Evolutionary conservation across 1,284 basidiomycete genomes (phyloP), one percentile per base, ranked within the genome.

Genomic region (Ustilago tritici): DNA sequence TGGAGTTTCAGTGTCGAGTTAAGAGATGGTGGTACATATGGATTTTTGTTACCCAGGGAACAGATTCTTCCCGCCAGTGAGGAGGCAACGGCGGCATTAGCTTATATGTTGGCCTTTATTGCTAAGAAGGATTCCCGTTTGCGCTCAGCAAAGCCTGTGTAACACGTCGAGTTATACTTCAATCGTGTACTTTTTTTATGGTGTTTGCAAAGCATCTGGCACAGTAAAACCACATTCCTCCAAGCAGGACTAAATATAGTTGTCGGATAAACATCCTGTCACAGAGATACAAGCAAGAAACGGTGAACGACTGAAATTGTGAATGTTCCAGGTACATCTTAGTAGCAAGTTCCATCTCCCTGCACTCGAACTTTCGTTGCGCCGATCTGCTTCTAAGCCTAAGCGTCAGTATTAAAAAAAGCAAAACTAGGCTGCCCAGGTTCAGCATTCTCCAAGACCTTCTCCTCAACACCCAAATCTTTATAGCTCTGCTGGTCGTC

Each of bases 1-100:
- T 94, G 92, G 88, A 89, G 91, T 1, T 95, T 92, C 85, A 91
- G 91, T 2, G 89, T 91, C 9, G 92, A 94, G 84, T 85, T 95
- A 64, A 87, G 93, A 55, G 93, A 95, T 87, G 93, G 92, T 0
- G 93, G 93, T 12, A 83, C 93, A 90, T 93, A 93, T 81, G 93
- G 93, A 0, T 36, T 95, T 87, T 87, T 92, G 11, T 87, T 95
- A 0, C 93, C 93, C 0, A 88, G 90, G 0, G 87, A 88, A 64
- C 91, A 91, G 88, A 94, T 95, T 76, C 87, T 91, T 10, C 92
- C 93, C 0, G 91, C 92, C 0, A 93, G 63, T 8, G 34, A 78
- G 40, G 80, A 81, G 55, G n/a, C 61, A 1, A 19, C 15, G 0
- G 65, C 62, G 0, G 64, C 68, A 0, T n/a, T 80, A 17, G 59